Base-by-base conservation (phyloP, 2,329 filamentous ascomycete genomes). In the Lasiodiplodia sp. region DNA sequence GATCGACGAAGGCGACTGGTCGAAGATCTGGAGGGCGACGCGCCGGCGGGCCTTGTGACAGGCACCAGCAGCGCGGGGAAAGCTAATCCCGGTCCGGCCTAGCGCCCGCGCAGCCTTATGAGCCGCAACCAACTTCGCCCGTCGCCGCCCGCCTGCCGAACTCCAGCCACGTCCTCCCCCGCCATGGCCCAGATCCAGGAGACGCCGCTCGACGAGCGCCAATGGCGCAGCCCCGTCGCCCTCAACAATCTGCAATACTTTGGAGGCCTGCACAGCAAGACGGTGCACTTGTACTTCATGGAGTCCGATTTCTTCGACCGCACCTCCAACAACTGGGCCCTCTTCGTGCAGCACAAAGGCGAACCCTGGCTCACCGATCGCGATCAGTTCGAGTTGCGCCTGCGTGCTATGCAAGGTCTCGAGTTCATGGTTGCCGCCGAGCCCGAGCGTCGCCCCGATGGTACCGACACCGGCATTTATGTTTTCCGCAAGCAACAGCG, bases 291-390 rank as follows among this genome's bases (percentile, higher is more conserved):
- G 74, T 90, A 90, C 77, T 89, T 91, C 75, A 82, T 83, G 68
- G 82, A 86, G 72, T 88, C 87, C 1, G 87, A 87, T n/a, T 90
- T 89, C 81, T 90, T 88, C 76, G 88, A 90, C 70, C 78, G 80
- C 28, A 84, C 82, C 16, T 88, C 85, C 70, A 89, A 89, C 77
- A 90, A 90, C 78, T 74, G 72, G 67, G 84, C 85, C 70, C 82
- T 87, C 11, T 79, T 87, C 62, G 79, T 85, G 71, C 81, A 82
- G 28, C 78, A 81, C 51, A 80, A 85, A 69, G 83, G 83, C 68
- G 79, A 84, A 62, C 80, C 86, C 52, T 68, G 66, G 66, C 80
- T 87, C 68, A 82, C 84, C 70, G 86, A 87, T 37, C 86, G 87
- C 37, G 81, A 86, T 71, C 81, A 80, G 0, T 88, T 90, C 72